Conservation (phyloP, 2,329 filamentous ascomycete species). For the Fusarium brachygibbosum region DNA sequence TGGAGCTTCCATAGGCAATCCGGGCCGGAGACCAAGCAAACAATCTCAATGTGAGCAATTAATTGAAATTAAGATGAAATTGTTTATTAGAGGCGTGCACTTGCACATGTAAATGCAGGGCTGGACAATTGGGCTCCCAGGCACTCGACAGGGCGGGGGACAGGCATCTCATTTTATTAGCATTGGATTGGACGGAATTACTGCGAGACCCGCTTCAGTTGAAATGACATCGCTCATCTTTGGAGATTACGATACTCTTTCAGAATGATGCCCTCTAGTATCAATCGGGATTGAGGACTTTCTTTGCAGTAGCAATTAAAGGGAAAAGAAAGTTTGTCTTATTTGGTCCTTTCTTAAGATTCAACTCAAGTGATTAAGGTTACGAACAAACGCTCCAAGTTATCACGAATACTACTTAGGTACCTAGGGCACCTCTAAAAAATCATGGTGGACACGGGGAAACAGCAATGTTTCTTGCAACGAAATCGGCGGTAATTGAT, state of each 20-base stretch:
- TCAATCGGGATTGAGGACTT: constrained; percentile 17
- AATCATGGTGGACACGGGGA: constrained; percentile 15
- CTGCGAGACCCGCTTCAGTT: constrained; percentile 42
- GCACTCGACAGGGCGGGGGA: not conserved
- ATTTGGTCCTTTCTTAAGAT: not conserved
- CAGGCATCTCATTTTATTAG: constrained; percentile 5
- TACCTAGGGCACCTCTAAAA: not conserved
- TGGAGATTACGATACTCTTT: constrained; percentile 42
- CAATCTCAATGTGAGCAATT: constrained; percentile 25
- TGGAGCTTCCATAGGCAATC: constrained; percentile 8
- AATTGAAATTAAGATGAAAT: constrained; percentile 33
- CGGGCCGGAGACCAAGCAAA: constrained; percentile 31
- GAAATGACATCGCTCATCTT: constrained; percentile 43
- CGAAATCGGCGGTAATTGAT: constrained; percentile 6
- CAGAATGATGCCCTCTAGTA: constrained; percentile 35
- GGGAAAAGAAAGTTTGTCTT: constrained; percentile 39
- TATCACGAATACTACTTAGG: not conserved
- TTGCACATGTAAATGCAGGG: constrained; percentile 37
- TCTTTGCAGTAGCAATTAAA: not conserved
- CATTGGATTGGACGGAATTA: constrained; percentile 13
- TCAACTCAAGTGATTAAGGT: not conserved
- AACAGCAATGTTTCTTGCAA: constrained; percentile 3
- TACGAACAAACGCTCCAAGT: not conserved
- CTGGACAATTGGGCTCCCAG: constrained; percentile 24
- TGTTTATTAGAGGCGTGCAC: constrained; percentile 3